These are phyloP conservation scores for Incumbomyces lentus DNA, from an alignment of 2,329 filamentous ascomycete species.

Conservation along the genomic window DNA sequence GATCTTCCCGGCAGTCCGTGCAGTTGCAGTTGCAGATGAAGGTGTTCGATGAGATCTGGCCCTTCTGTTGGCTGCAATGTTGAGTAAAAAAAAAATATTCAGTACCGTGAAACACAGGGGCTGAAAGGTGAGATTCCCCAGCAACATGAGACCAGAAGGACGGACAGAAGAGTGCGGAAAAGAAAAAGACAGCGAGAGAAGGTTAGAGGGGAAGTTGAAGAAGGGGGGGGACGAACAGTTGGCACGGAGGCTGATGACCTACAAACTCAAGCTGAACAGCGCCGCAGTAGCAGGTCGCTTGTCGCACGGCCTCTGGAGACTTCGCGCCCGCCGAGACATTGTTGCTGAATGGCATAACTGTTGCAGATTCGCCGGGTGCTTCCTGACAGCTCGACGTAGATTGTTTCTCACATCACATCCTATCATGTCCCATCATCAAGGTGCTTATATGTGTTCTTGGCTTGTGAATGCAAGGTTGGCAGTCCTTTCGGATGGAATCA, in stretches of 20 bases:
- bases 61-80: slow-evolving; percentile 42
- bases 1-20: slow-evolving; percentile 51
- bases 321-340: slow-evolving; percentile 32
- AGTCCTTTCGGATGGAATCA: no score
- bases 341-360: slow-evolving; percentile 9
- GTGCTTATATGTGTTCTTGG: no score
- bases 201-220: background rate
- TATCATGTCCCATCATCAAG: no score
- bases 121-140: no score
- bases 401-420: no score
- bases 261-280: slow-evolving; percentile 46
- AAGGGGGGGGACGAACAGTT: background rate
- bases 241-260: slow-evolving; percentile 16
- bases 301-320: slow-evolving; percentile 41
- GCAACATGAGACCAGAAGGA: no score
- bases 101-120: no score
- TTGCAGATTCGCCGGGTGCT: background rate
- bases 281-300: slow-evolving; percentile 50
- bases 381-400: background rate
- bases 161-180: no score
- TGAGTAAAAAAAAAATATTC: no score
- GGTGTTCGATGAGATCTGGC: slow-evolving; percentile 37
- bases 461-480: no score
- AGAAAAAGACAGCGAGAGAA: no score
- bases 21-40: slow-evolving; percentile 52